Evolutionary conservation across 495 filamentous ascomycete species (phyloP).

Genomic region (Xylaria castorea): DNA sequence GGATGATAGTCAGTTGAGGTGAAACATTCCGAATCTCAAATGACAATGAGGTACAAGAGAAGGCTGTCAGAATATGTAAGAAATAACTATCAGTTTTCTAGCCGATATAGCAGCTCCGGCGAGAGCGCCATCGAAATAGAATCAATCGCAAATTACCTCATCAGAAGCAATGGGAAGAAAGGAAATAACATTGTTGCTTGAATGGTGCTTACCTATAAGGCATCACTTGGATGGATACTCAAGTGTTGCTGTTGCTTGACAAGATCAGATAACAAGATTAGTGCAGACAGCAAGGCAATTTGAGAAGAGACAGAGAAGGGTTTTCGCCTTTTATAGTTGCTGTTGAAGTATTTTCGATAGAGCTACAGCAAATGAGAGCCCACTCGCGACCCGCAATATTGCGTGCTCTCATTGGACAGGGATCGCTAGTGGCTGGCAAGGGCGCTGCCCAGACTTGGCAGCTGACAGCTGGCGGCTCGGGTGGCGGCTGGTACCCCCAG

Average conservation of each 20-base stretch:
- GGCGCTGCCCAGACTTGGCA: not conserved
- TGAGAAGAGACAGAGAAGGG: not conserved
- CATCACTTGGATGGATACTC: not conserved
- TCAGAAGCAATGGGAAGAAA: slow-evolving; percentile 54
- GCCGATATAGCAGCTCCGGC: slow-evolving; percentile 82
- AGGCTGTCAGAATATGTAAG: slow-evolving; percentile 93
- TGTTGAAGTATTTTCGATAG: not conserved
- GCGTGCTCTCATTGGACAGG: slow-evolving; percentile 4
- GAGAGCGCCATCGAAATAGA: slow-evolving; percentile 76
- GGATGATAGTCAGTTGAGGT: slow-evolving; percentile 1
- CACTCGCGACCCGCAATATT: not conserved
- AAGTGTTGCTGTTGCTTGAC: not conserved
- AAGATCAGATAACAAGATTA: not conserved
- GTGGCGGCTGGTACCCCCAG: slow-evolving; percentile 23
- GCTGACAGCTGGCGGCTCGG: slow-evolving; percentile 28
- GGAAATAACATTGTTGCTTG: not conserved
- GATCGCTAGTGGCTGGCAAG: not conserved
- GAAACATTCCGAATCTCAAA: not conserved
- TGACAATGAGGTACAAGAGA: not conserved
- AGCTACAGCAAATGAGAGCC: slow-evolving; percentile 10
- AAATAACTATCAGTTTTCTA: slow-evolving; percentile 82
- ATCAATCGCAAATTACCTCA: slow-evolving; percentile 99
- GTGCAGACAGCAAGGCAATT: not conserved
- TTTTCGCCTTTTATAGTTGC: slow-evolving; percentile 14
- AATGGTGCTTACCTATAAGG: slow-evolving; percentile 14